Evolutionary conservation across 371 early-diverging fungal species (phyloP).

Genomic region (Amoeboaphelidium protococcarum): DNA sequence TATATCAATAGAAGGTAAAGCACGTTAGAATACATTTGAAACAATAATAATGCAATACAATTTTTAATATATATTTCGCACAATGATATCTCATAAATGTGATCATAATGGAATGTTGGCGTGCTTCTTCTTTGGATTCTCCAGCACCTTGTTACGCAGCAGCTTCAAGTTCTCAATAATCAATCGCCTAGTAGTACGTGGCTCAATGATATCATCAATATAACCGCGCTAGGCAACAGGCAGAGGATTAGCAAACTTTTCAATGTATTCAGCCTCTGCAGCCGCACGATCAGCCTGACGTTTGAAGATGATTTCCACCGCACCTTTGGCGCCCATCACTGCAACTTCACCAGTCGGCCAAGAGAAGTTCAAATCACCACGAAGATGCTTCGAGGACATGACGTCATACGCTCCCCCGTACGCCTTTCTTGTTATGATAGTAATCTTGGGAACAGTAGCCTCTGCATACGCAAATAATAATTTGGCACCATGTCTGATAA

Average conservation of each 20-base stretch:
- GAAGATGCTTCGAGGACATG: constrained; percentile 84
- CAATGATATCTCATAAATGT: too few relatives aligned
- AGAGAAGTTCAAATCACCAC: constrained; percentile 53
- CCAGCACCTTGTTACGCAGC: constrained; percentile 36
- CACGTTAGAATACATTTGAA: too few relatives aligned
- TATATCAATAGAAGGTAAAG: too few relatives aligned
- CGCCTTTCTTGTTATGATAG: constrained; percentile 81
- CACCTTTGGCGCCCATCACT: constrained; percentile 92
- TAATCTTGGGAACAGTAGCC: constrained; percentile 89
- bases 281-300: constrained; percentile 12
- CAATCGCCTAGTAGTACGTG: constrained; percentile 46
- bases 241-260: constrained; percentile 80
- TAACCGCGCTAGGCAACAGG: constrained; percentile 88
- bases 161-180: constrained; percentile 68
- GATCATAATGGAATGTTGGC: constrained; percentile 6
- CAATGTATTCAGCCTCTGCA: constrained; percentile 61
- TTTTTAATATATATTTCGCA: too few relatives aligned
- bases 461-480: constrained; percentile 85
- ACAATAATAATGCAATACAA: too few relatives aligned
- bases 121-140: constrained; percentile 76
- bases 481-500: constrained; percentile 92
- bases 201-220: constrained; percentile 73
- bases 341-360: constrained; percentile 95
- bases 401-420: constrained; percentile 96
- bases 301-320: constrained; percentile 85